phyloP scores from a whole-genome alignment of 2,329 filamentous ascomycete species.

The Lasiodiplodia sp. region DNA sequence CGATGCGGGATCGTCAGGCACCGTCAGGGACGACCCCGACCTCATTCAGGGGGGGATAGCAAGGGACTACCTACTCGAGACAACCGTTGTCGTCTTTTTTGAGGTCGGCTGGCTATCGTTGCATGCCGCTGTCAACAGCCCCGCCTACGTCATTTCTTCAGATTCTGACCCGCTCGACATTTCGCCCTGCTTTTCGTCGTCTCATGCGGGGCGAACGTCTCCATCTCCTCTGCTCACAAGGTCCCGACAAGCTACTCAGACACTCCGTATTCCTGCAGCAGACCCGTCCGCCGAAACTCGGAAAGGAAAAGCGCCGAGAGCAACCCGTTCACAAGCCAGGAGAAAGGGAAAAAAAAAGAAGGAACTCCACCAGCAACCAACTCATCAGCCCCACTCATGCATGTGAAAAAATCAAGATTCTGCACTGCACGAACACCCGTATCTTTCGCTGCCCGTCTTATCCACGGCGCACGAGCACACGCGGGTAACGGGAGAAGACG shows the following conservation, averaged over 20 bases:
- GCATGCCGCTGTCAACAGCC: no score
- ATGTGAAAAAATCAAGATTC: neutral
- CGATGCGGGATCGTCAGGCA: constrained; percentile 15
- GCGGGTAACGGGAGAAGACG: neutral
- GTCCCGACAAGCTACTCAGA: no score
- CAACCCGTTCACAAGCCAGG: neutral
- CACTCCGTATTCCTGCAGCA: neutral
- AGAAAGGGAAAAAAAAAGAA: neutral
- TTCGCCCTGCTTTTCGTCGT: no score
- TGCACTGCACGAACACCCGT: neutral
- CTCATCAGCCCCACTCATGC: neutral
- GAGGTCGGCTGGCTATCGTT: no score
- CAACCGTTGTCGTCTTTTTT: neutral
- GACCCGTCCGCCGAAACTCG: neutral
- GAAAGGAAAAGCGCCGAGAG: no score
- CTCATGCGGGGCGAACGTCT: no score
- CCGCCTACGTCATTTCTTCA: no score
- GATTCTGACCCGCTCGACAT: no score
- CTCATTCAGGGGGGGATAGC: neutral
- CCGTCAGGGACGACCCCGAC: neutral
- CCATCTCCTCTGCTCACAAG: no score
- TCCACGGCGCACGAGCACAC: neutral
- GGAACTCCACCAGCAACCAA: neutral
- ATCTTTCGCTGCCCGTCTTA: neutral
- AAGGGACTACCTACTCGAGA: neutral